phyloP scores from a whole-genome alignment of 371 early-diverging fungal species.

The Apophysomyces sp. region DNA sequence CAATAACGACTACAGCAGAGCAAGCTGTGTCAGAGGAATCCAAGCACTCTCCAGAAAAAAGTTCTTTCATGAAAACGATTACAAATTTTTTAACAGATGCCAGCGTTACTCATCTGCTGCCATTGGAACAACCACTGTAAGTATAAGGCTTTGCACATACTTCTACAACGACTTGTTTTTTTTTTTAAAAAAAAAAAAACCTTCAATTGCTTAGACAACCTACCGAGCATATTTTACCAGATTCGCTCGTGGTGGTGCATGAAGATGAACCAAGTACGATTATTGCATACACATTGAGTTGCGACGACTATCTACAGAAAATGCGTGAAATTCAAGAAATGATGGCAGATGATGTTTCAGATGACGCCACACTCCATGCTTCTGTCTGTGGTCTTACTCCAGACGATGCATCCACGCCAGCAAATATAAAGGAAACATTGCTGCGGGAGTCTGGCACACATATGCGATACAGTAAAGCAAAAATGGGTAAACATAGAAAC shows the following conservation, averaged over 20 bases:
- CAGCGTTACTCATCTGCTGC: slow-evolving; percentile 57
- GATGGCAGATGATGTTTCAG: slow-evolving; percentile 10
- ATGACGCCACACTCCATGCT: neutral
- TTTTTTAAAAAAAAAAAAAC: too few species aligned
- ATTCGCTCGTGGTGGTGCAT: slow-evolving; percentile 83
- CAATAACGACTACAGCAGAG: neutral
- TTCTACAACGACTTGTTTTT: neutral
- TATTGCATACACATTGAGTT: slow-evolving; percentile 83
- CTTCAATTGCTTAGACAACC: slow-evolving; percentile 40
- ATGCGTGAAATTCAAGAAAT: slow-evolving; percentile 41
- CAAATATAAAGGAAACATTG: slow-evolving; percentile 60
- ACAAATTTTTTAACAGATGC: slow-evolving; percentile 76
- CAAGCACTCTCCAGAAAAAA: slow-evolving; percentile 35
- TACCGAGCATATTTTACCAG: slow-evolving; percentile 86
- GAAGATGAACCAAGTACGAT: slow-evolving; percentile 96
- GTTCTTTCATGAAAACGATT: slow-evolving; percentile 77
- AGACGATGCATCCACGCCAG: slow-evolving; percentile 2
- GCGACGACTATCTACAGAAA: slow-evolving; percentile 47
- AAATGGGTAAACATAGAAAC: neutral
- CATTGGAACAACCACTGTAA: slow-evolving; percentile 77
- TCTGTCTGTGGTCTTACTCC: neutral
- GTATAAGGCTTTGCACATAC: slow-evolving; percentile 4
- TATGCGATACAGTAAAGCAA: slow-evolving; percentile 63
- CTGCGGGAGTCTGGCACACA: slow-evolving; percentile 68
- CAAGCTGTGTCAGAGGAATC: slow-evolving; percentile 15